Conservation (phyloP, 306 rosid genomes). For the Purshia tridentata region DNA sequence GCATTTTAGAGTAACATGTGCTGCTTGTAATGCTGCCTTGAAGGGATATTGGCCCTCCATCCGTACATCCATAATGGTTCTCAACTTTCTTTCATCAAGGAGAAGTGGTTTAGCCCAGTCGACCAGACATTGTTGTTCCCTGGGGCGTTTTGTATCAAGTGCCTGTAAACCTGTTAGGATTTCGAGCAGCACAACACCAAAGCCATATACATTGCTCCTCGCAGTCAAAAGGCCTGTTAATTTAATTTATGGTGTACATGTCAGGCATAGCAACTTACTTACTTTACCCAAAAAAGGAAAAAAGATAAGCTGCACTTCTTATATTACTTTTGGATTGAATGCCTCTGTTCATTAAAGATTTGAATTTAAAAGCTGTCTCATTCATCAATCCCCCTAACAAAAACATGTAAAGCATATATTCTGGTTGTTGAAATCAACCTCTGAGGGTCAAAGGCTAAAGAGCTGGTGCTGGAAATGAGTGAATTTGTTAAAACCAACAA, state of each 20-base stretch:
- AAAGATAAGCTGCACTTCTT: no score
- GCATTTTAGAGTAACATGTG: no score
- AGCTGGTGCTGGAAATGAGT: no score
- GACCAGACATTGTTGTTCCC: slow-evolving; percentile 50
- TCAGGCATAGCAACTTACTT: neutral
- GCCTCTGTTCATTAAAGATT: neutral
- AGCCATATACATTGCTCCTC: slow-evolving; percentile 78
- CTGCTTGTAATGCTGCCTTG: no score
- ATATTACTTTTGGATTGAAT: no score
- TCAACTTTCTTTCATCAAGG: slow-evolving; percentile 35
- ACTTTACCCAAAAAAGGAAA: neutral
- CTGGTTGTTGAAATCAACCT: no score
- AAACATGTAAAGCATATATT: no score
- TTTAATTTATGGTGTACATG: slow-evolving; percentile 3
- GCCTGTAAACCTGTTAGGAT: slow-evolving; percentile 63
- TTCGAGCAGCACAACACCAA: slow-evolving; percentile 79
- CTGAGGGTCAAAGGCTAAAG: no score
- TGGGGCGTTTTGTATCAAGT: slow-evolving; percentile 39
- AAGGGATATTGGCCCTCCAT: slow-evolving; percentile 71
- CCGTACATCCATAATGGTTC: slow-evolving; percentile 42
- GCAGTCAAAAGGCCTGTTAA: slow-evolving; percentile 70
- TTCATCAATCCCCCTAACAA: no score
- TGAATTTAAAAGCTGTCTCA: no score
- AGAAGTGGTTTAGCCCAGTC: slow-evolving; percentile 64
- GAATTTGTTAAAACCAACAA: no score